Conservation (phyloP, 305 asterid species). For the Ilex paraguariensis region DNA sequence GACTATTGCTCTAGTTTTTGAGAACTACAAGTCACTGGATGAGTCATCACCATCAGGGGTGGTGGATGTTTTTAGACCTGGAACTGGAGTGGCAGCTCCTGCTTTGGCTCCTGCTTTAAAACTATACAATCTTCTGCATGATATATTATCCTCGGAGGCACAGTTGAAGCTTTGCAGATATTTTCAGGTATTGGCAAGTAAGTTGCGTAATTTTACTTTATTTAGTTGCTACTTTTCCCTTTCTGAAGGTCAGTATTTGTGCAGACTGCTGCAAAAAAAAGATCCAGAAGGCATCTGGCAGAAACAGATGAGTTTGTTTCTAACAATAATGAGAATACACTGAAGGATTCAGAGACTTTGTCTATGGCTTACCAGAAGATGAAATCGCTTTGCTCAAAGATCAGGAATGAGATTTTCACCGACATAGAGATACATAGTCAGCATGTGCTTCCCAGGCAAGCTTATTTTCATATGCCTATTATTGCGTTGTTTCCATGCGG, state of each 20-base stretch:
- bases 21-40: constrained; percentile 83
- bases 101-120: constrained; percentile 75
- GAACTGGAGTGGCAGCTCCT: constrained; percentile 66
- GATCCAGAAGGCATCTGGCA: constrained; percentile 73
- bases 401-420: constrained; percentile 66
- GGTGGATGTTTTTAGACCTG: constrained; percentile 60
- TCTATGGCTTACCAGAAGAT: constrained; percentile 80
- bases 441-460: constrained; percentile 88
- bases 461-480: not conserved
- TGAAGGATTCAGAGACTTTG: constrained; percentile 72
- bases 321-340: constrained; percentile 46
- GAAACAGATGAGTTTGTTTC: constrained; percentile 83
- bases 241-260: constrained; percentile 8
- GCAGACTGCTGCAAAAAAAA: constrained; percentile 87
- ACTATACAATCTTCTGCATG: constrained; percentile 76
- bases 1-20: constrained; percentile 60
- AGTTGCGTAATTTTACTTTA: not conserved
- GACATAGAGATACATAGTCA: constrained; percentile 78
- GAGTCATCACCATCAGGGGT: constrained; percentile 71
- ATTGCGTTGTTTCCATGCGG: no score
- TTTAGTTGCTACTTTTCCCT: constrained; percentile 7
- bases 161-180: constrained; percentile 76
- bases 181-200: constrained; percentile 57
- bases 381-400: constrained; percentile 57
- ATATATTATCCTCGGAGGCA: constrained; percentile 68